Evolutionary conservation across 768 basidiomycete genomes (phyloP).

Genomic region (Boletus rex-veris): DNA sequence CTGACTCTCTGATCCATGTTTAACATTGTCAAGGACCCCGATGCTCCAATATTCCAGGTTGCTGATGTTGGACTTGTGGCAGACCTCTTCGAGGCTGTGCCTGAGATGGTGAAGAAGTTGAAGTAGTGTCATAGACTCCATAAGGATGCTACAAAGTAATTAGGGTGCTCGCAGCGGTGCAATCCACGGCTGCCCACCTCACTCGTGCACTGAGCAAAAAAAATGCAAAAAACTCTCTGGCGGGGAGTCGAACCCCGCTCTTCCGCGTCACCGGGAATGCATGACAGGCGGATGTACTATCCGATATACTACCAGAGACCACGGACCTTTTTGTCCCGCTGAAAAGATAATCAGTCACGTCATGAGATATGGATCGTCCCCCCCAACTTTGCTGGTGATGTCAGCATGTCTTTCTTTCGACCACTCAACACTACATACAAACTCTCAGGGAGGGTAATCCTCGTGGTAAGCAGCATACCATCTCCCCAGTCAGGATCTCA

Average conservation of each 20-base stretch:
- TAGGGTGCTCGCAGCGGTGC: not conserved
- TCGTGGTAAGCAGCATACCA: constrained; percentile 24
- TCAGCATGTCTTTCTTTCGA: constrained; percentile 31
- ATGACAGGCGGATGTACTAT: constrained; percentile 51
- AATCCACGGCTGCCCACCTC: not conserved
- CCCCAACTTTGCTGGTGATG: not conserved
- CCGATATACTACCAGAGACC: constrained; percentile 43
- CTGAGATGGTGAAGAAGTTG: constrained; percentile 85
- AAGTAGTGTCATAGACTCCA: constrained; percentile 40
- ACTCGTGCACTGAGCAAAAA: too few relatives aligned
- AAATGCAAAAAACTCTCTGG: constrained; percentile 31
- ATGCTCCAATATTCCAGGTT: constrained; percentile 98
- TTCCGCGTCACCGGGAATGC: constrained; percentile 24
- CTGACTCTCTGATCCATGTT: not conserved
- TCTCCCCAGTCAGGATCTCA: not conserved
- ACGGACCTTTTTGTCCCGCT: too few relatives aligned
- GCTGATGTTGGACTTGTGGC: constrained; percentile 94
- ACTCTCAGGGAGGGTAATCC: constrained; percentile 28
- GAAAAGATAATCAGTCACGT: too few relatives aligned
- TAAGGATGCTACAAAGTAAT: constrained; percentile 1
- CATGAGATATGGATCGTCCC: too few relatives aligned
- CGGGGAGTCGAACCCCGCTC: constrained; percentile 46
- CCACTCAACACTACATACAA: constrained; percentile 22
- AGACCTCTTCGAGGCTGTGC: constrained; percentile 90
- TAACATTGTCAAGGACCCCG: constrained; percentile 67